Conservation (phyloP, 2,329 filamentous ascomycete genomes). For the Ascosphaera apis region DNA sequence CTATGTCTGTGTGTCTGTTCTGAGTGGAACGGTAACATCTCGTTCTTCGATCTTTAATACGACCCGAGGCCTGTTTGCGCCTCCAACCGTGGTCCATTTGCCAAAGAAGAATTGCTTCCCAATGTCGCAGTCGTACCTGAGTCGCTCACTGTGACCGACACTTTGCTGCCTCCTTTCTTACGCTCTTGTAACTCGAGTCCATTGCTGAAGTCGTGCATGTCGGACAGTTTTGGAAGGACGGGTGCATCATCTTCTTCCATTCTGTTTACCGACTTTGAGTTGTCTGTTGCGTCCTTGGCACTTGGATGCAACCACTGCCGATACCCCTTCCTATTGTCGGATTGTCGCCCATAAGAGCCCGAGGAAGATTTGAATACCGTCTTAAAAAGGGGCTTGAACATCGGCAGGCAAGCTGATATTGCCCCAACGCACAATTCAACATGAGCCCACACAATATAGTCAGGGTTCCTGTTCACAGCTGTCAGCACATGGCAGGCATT, state of each 20-base stretch:
- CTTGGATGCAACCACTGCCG: not conserved
- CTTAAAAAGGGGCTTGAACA: not conserved
- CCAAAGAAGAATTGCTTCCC: too few species aligned
- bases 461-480: not conserved
- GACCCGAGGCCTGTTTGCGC: too few species aligned
- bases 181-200: not conserved
- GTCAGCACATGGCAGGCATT: too few species aligned
- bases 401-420: conserved; percentile 1
- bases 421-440: not conserved
- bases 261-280: not conserved
- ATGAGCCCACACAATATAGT: not conserved
- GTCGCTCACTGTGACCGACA: too few species aligned
- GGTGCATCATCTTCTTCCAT: not conserved
- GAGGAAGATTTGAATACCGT: not conserved
- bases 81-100: too few species aligned
- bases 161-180: too few species aligned
- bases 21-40: not conserved
- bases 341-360: not conserved
- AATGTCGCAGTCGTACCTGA: too few species aligned
- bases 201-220: not conserved
- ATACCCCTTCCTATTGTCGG: not conserved
- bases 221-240: not conserved
- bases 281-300: not conserved
- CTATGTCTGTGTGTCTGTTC: not conserved
- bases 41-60: not conserved